A percentile compares a stretch with the other conserved stretches of the same genome.
phyloP scores from a whole-genome alignment of 2,329 filamentous ascomycete species.

The Leptographium lundbergii region DNA sequence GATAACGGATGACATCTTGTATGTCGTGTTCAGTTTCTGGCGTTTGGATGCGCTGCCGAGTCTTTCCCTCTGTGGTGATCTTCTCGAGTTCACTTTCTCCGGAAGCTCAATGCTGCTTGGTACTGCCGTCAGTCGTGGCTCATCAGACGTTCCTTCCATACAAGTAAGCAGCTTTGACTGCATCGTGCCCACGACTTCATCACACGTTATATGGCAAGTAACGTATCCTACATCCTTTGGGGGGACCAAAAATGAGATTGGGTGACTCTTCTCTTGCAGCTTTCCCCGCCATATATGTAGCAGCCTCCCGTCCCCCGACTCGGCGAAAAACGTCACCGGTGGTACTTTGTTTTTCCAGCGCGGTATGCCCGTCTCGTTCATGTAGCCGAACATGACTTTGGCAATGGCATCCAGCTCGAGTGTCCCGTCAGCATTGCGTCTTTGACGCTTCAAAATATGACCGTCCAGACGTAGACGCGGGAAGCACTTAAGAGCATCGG shows the following conservation, averaged over 20 bases:
- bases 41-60: background rate
- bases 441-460: slow-evolving; percentile 16
- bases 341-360: slow-evolving; percentile 53
- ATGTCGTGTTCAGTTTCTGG: background rate
- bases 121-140: background rate
- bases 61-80: background rate
- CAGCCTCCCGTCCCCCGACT: slow-evolving; percentile 55
- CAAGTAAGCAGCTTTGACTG: slow-evolving; percentile 16
- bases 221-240: slow-evolving; percentile 44
- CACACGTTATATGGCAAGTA: slow-evolving; percentile 64
- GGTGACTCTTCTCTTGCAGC: slow-evolving; percentile 42
- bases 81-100: background rate
- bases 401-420: slow-evolving; percentile 22
- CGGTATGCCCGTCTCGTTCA: slow-evolving; percentile 49
- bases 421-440: slow-evolving; percentile 12
- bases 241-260: slow-evolving; percentile 45
- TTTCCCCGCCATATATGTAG: slow-evolving; percentile 56
- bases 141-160: background rate
- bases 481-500: slow-evolving; percentile 54
- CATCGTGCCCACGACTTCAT: slow-evolving; percentile 61
- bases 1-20: background rate
- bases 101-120: background rate
- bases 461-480: slow-evolving; percentile 40
- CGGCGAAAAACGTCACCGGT: slow-evolving; percentile 61
- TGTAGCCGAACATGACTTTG: slow-evolving; percentile 55